Percentiles rank a stretch among this genome's conserved stretches.
Evolutionary conservation across 768 basidiomycete species (phyloP).

Genomic region (Trametes cingulata): DNA sequence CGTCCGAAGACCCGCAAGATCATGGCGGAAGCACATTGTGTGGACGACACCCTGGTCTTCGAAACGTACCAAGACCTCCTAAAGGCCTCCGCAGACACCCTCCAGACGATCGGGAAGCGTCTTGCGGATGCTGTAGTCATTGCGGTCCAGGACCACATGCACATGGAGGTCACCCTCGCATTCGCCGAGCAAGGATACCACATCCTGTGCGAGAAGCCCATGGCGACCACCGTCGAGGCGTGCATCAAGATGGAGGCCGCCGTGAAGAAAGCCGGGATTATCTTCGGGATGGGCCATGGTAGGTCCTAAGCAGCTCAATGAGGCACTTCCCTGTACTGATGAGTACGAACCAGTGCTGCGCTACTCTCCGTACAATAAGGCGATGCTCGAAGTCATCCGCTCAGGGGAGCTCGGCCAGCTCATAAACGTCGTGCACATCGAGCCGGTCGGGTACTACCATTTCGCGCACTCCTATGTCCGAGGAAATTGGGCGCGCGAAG

Average conservation of each 20-base stretch:
- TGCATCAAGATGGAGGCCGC: slow-evolving; percentile 76
- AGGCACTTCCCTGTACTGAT: neutral
- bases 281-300: slow-evolving; percentile 92
- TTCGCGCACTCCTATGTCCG: slow-evolving; percentile 91
- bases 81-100: slow-evolving; percentile 64
- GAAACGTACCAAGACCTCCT: slow-evolving; percentile 69
- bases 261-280: slow-evolving; percentile 64
- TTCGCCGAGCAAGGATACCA: slow-evolving; percentile 85
- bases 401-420: slow-evolving; percentile 75
- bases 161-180: slow-evolving; percentile 69
- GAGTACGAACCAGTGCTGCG: slow-evolving; percentile 60
- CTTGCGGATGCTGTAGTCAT: slow-evolving; percentile 84
- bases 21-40: slow-evolving; percentile 55
- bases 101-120: slow-evolving; percentile 62
- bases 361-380: slow-evolving; percentile 81
- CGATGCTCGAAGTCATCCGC: slow-evolving; percentile 66
- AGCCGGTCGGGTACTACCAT: slow-evolving; percentile 85
- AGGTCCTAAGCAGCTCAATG: slow-evolving; percentile 20
- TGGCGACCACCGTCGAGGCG: slow-evolving; percentile 75
- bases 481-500: slow-evolving; percentile 76
- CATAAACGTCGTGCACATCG: slow-evolving; percentile 81
- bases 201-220: slow-evolving; percentile 91
- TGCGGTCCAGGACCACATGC: slow-evolving; percentile 80
- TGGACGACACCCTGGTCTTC: slow-evolving; percentile 74
- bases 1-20: slow-evolving; percentile 60